A percentile compares a stretch with the other conserved stretches of the same genome.
These are phyloP conservation scores for Erucastrum elatum DNA, from an alignment of 345 rosid species.

Conservation along the genomic window DNA sequence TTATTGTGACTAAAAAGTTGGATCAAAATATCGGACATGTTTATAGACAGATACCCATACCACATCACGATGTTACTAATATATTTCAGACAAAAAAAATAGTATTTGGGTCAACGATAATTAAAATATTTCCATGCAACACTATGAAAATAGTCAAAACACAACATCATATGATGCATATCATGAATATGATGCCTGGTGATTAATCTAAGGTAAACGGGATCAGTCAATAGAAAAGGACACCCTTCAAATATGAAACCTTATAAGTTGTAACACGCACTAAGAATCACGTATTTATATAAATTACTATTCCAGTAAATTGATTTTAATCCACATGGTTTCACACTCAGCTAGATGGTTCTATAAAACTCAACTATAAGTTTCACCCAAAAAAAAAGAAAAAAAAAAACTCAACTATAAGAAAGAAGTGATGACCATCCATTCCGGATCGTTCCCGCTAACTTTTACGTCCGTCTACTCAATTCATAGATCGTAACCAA, in stretches of 20 bases:
- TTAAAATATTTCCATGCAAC: neutral
- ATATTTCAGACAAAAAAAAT: neutral
- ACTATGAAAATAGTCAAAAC: neutral
- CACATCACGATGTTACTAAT: slow-evolving; percentile 1
- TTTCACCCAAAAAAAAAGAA: too few species aligned
- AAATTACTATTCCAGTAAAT: too few species aligned
- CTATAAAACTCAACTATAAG: too few species aligned
- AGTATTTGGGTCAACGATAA: neutral
- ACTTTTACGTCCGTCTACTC: too few species aligned
- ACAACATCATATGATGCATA: neutral
- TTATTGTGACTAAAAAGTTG: neutral
- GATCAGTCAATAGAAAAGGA: neutral
- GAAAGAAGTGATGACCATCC: too few species aligned
- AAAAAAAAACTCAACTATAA: too few species aligned
- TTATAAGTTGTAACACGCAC: neutral
- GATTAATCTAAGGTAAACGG: slow-evolving; percentile 1
- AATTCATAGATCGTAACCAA: too few species aligned
- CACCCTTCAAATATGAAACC: neutral
- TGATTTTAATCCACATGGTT: too few species aligned
- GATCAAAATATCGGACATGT: slow-evolving; percentile 4
- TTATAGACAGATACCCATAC: slow-evolving; percentile 8
- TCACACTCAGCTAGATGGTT: too few species aligned
- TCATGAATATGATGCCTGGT: slow-evolving; percentile 5
- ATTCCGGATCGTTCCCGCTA: too few species aligned
- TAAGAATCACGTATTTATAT: neutral